Conservation (phyloP, 31 red algal genomes). For the Asparagopsis taxiformis region DNA sequence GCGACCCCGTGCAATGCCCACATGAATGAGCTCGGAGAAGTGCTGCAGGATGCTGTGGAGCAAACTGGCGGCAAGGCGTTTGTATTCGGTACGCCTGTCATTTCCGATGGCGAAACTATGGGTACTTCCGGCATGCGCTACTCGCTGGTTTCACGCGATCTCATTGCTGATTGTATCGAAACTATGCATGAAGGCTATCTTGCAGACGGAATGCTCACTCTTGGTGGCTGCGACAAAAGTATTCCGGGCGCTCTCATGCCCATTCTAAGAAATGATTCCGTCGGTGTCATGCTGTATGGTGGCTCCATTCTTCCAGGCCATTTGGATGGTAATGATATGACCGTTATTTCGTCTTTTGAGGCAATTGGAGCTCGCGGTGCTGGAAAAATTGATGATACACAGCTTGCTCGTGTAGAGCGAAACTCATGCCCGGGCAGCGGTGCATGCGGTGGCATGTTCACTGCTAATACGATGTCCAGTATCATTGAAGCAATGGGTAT, state of each 20-base stretch:
- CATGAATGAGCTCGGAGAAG: constrained; percentile 82
- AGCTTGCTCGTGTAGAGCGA: constrained; percentile 76
- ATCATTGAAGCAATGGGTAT: constrained; percentile 98
- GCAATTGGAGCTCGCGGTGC: constrained; percentile 90
- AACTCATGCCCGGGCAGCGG: constrained; percentile 87
- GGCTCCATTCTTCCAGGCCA: constrained; percentile 93
- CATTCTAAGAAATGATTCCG: constrained; percentile 76
- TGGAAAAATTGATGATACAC: constrained; percentile 81
- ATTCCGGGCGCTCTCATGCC: constrained; percentile 98
- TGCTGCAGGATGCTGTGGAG: constrained; percentile 53
- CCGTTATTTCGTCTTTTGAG: constrained; percentile 93
- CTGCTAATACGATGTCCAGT: constrained; percentile 98
- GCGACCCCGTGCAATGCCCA: constrained; percentile 99
- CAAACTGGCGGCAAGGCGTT: constrained; percentile 88
- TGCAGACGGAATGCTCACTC: constrained; percentile 86
- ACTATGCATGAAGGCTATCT: constrained; percentile 94
- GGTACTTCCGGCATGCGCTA: constrained; percentile 98
- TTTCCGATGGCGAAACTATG: constrained; percentile 98
- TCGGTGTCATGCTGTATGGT: constrained; percentile 98
- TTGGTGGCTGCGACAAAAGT: constrained; percentile 98
- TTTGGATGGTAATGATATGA: constrained; percentile 74
- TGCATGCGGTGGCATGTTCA: constrained; percentile 97
- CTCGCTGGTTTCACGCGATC: constrained; percentile 88
- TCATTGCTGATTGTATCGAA: constrained; percentile 99
- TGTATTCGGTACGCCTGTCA: constrained; percentile 92